A percentile compares a stretch with the other conserved stretches of the same genome.
These are phyloP conservation scores for Pleurotus citrinopileatus DNA, from an alignment of 768 basidiomycete species.

Conservation along the genomic window DNA sequence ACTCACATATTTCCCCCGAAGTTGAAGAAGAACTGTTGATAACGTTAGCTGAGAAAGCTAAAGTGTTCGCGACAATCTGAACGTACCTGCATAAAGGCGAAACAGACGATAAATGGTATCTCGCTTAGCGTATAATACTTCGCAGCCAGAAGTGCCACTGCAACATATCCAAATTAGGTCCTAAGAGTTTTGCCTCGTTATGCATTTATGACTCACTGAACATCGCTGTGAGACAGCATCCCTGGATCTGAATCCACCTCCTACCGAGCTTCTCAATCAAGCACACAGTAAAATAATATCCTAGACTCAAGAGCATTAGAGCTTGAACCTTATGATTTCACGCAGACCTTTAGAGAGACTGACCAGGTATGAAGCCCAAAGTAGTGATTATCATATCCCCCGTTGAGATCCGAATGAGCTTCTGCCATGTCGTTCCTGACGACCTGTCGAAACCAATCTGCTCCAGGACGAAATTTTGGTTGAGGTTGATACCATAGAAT, in stretches of 20 bases:
- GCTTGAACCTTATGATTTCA: background rate
- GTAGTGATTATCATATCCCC: conserved; percentile 72
- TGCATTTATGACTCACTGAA: conserved; percentile 43
- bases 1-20: conserved; percentile 65
- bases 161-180: background rate
- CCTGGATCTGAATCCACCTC: conserved; percentile 73
- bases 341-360: background rate
- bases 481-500: conserved; percentile 72
- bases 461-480: conserved; percentile 75
- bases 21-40: conserved; percentile 78
- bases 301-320: conserved; percentile 26
- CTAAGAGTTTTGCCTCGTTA: background rate
- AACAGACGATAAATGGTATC: conserved; percentile 65
- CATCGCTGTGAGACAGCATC: conserved; percentile 64
- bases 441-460: conserved; percentile 67
- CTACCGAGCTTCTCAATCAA: conserved; percentile 72
- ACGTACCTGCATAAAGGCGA: conserved; percentile 59
- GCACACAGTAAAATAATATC: conserved; percentile 67
- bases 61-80: background rate
- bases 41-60: background rate
- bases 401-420: conserved; percentile 63
- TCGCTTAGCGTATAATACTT: conserved; percentile 55
- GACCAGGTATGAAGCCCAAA: conserved; percentile 75
- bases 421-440: conserved; percentile 56
- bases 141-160: conserved; percentile 68